Conservation (phyloP, 2,329 filamentous ascomycete genomes). For the Epichloe glyceriae region DNA sequence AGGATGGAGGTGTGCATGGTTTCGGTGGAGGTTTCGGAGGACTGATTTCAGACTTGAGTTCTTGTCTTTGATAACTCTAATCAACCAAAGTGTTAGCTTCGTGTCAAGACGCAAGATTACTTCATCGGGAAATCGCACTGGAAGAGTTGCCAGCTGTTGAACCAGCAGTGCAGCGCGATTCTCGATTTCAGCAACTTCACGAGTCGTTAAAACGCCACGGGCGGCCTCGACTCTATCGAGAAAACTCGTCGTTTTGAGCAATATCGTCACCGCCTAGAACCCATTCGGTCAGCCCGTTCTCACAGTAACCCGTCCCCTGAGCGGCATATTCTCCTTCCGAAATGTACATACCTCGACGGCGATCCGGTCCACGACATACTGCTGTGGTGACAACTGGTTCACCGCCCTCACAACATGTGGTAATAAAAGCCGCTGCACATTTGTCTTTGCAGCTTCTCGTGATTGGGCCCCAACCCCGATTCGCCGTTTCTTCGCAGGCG, state of each 20-base stretch:
- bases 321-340: neutral
- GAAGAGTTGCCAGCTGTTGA: conserved; percentile 8
- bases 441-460: conserved; percentile 11
- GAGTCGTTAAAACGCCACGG: conserved; percentile 7
- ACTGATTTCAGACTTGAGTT: neutral
- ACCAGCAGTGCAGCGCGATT: conserved; percentile 10
- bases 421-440: conserved; percentile 18
- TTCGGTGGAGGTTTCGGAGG: neutral
- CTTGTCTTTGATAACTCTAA: neutral
- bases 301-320: neutral
- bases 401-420: conserved; percentile 19
- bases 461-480: conserved; percentile 9
- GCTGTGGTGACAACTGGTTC: conserved; percentile 10
- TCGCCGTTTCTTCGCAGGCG: conserved; percentile 20
- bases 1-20: neutral
- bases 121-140: conserved; percentile 8
- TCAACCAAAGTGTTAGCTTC: neutral
- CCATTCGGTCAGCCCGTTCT: neutral
- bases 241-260: conserved; percentile 13
- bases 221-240: conserved; percentile 13
- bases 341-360: conserved; percentile 16
- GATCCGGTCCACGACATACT: conserved; percentile 15
- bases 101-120: neutral
- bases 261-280: conserved; percentile 12
- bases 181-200: conserved; percentile 11